These are phyloP conservation scores for Rhizophagus prolifer DNA, from an alignment of 192 early-diverging fungal species.

Conservation along the genomic window DNA sequence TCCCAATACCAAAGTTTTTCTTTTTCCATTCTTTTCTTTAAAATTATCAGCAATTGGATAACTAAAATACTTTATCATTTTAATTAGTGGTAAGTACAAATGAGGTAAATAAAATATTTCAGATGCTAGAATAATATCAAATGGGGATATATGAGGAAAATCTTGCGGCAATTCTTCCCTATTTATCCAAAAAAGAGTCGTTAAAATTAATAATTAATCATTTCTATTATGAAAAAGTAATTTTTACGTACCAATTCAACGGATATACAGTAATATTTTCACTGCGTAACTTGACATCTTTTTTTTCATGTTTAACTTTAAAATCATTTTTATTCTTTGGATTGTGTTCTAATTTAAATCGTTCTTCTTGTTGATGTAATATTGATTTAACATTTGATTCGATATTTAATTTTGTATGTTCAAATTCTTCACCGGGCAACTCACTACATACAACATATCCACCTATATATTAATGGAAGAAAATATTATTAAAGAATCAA, in stretches of 20 bases:
- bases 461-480: not conserved
- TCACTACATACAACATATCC: not conserved
- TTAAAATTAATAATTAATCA: not conserved
- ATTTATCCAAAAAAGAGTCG: not conserved
- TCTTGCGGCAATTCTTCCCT: conserved; percentile 7
- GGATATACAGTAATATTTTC: not conserved
- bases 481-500: too few relatives aligned
- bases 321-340: not conserved
- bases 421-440: not conserved
- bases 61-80: conserved; percentile 7
- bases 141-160: not conserved
- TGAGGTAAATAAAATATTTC: conserved; percentile 5
- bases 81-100: not conserved
- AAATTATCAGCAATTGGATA: not conserved
- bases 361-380: conserved; percentile 1
- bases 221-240: not conserved
- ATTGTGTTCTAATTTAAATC: not conserved
- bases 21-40: not conserved
- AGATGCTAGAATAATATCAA: conserved; percentile 18
- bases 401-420: conserved; percentile 4
- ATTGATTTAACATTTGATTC: not conserved
- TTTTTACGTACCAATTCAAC: not conserved
- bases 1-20: not conserved
- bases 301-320: too few relatives aligned
- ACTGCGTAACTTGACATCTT: not conserved